Evolutionary conservation across 371 early-diverging fungal species (phyloP).

Genomic region (Phascolomyces articulosus): DNA sequence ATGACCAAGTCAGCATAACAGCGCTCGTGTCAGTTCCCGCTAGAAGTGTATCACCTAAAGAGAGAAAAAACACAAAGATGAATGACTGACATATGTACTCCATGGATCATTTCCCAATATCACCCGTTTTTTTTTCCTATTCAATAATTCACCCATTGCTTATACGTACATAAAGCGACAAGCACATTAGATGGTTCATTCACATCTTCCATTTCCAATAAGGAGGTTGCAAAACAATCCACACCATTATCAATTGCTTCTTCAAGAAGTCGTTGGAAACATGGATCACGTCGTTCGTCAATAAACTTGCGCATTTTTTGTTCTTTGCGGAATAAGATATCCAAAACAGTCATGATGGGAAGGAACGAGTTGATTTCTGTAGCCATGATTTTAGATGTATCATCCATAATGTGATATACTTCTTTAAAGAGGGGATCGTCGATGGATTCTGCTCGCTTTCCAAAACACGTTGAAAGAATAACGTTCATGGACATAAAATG

Average conservation of each 20-base stretch:
- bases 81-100: too few relatives aligned
- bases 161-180: conserved; percentile 18
- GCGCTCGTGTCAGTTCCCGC: conserved; percentile 23
- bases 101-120: too few relatives aligned
- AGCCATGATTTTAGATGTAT: conserved; percentile 5
- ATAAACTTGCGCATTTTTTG: background rate
- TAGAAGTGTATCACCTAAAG: too few relatives aligned
- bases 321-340: background rate
- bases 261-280: background rate
- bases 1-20: conserved; percentile 18
- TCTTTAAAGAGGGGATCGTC: conserved; percentile 7
- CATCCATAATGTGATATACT: background rate
- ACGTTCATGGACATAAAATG: conserved; percentile 12
- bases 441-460: background rate
- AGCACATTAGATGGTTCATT: conserved; percentile 13
- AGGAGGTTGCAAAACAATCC: conserved; percentile 13
- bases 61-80: too few relatives aligned
- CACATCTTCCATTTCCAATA: conserved; percentile 10
- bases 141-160: conserved; percentile 2
- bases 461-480: conserved; percentile 12
- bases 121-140: too few relatives aligned
- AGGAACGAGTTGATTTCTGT: conserved; percentile 19
- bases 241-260: conserved; percentile 5
- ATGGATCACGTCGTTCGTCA: conserved; percentile 5
- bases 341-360: conserved; percentile 10